phyloP scores from a whole-genome alignment of 2,329 filamentous ascomycete genomes.

The Colletotrichum australisinense region DNA sequence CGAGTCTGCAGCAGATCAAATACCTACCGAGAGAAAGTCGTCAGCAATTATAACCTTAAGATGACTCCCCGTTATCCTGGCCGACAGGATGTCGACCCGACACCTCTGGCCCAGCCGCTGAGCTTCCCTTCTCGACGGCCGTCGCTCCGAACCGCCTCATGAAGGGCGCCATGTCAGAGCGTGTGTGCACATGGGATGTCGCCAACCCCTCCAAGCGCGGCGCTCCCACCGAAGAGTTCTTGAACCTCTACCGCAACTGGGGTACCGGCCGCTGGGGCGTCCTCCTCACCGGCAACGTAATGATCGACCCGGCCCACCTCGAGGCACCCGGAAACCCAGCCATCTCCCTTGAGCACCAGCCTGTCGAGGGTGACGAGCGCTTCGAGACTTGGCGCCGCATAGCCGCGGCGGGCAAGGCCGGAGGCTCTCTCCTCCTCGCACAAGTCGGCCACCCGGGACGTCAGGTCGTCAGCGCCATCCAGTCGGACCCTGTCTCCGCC shows the following conservation, averaged over 20 bases:
- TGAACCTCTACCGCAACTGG: conserved; percentile 65
- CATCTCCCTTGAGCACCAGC: conserved; percentile 62
- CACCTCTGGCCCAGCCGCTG: conserved; percentile 55
- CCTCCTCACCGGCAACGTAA: conserved; percentile 72
- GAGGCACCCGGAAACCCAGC: conserved; percentile 68
- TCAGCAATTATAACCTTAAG: not conserved
- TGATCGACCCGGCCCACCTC: conserved; percentile 70
- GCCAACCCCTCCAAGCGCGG: conserved; percentile 61
- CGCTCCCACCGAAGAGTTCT: conserved; percentile 48
- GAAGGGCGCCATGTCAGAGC: conserved; percentile 75
- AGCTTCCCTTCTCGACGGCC: conserved; percentile 61
- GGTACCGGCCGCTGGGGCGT: conserved; percentile 58
- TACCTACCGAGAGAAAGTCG: not conserved
- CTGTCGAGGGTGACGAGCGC: conserved; percentile 65
- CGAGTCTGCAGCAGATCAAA: not conserved
- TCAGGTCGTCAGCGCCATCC: conserved; percentile 53
- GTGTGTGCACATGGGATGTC: conserved; percentile 69
- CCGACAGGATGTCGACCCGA: not conserved
- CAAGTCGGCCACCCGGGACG: conserved; percentile 74
- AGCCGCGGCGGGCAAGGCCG: conserved; percentile 51
- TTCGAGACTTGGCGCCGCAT: conserved; percentile 71
- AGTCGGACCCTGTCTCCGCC: conserved; percentile 52
- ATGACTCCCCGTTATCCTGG: not conserved
- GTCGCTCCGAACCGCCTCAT: conserved; percentile 73
- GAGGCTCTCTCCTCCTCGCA: conserved; percentile 63